phyloP scores from a whole-genome alignment of 176 grass and related monocot genomes.

The Eragrostis nindensis region DNA sequence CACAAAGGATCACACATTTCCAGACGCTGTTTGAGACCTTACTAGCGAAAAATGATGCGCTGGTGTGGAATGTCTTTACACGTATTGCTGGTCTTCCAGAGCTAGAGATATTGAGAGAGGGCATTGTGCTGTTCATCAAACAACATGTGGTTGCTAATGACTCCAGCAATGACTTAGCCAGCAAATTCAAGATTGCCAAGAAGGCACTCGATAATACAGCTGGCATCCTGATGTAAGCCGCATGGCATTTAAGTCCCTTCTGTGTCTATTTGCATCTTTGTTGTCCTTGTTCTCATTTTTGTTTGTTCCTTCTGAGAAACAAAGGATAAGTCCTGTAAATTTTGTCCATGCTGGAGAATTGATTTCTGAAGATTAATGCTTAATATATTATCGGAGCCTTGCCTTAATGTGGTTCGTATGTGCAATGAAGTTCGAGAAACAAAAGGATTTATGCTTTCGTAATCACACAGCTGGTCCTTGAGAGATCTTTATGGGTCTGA shows the following conservation, averaged over 20 bases:
- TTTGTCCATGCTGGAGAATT: not conserved
- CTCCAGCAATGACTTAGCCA: constrained; percentile 32
- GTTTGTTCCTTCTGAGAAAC: not conserved
- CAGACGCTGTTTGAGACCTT: constrained; percentile 75
- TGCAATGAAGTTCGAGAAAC: no score
- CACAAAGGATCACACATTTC: constrained; percentile 71
- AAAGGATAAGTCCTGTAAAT: not conserved
- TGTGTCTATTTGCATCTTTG: not conserved
- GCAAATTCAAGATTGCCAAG: constrained; percentile 80
- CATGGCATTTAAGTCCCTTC: not conserved
- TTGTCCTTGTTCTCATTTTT: not conserved
- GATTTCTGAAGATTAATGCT: not conserved
- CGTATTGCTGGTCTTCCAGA: constrained; percentile 67
- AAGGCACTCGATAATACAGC: constrained; percentile 77
- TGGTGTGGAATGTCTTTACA: constrained; percentile 85
- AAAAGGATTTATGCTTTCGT: not conserved
- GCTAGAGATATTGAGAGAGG: constrained; percentile 63
- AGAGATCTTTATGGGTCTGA: not conserved
- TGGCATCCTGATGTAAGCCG: constrained; percentile 73
- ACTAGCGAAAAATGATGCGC: constrained; percentile 54
- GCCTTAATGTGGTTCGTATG: no score
- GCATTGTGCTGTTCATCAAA: constrained; percentile 71
- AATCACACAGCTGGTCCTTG: not conserved
- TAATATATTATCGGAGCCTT: not conserved
- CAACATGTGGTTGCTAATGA: constrained; percentile 63